Evolutionary conservation across 345 rosid genomes (phyloP).

Genomic region (Crucihimalaya himalaica): DNA sequence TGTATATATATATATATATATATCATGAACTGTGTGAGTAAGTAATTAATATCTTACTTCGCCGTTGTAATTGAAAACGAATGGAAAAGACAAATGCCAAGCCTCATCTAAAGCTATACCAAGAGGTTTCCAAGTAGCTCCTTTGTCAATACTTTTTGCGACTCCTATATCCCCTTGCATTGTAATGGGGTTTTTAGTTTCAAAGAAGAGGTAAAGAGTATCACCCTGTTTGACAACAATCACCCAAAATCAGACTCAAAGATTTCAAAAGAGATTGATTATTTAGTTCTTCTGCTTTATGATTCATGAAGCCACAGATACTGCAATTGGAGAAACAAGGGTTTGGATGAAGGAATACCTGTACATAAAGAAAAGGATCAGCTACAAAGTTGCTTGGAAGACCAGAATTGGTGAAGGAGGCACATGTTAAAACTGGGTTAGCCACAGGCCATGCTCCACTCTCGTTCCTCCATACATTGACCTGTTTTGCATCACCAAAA

Average conservation of each 20-base stretch:
- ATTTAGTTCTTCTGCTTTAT: background rate
- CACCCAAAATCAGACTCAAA: background rate
- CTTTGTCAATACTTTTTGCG: conserved; percentile 74
- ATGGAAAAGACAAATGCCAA: conserved; percentile 96
- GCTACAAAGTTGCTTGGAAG: conserved; percentile 91
- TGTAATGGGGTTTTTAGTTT: conserved; percentile 77
- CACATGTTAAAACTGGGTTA: conserved; percentile 93
- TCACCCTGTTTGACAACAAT: conserved; percentile 55
- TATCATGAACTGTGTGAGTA: background rate
- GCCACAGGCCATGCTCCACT: conserved; percentile 94
- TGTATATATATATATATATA: too few relatives aligned
- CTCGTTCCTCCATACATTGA: conserved; percentile 69
- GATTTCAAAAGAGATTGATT: background rate
- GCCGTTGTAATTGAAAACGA: conserved; percentile 70
- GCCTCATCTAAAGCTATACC: conserved; percentile 92
- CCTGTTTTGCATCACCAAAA: conserved; percentile 43
- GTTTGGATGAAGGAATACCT: conserved; percentile 46
- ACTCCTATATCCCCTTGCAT: conserved; percentile 96
- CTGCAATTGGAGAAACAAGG: too few relatives aligned
- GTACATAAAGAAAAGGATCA: conserved; percentile 86
- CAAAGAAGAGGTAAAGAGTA: conserved; percentile 70
- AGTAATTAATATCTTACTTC: conserved; percentile 55
- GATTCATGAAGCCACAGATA: background rate
- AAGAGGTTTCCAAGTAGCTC: conserved; percentile 91
- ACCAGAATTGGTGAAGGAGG: conserved; percentile 71